Percentiles rank a stretch among this genome's conserved stretches.
These are phyloP conservation scores for Gaertneriomyces sp. DNA, from an alignment of 192 early-diverging fungal genomes.

Conservation along the genomic window DNA sequence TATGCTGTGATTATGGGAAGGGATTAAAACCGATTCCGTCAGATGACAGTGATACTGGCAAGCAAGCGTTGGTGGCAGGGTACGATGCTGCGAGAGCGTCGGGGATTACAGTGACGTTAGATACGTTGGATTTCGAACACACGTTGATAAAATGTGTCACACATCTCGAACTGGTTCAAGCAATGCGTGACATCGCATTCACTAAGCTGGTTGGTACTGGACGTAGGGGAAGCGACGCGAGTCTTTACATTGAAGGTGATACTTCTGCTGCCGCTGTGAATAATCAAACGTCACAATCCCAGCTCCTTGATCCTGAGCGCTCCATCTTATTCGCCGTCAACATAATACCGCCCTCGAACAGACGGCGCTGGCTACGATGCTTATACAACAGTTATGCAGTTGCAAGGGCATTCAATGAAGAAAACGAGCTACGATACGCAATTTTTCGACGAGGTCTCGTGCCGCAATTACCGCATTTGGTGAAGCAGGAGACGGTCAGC, in stretches of 20 bases:
- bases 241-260: not conserved
- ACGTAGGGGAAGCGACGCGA: constrained; percentile 13
- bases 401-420: constrained; percentile 76
- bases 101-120: constrained; percentile 35
- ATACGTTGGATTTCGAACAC: constrained; percentile 51
- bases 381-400: constrained; percentile 67
- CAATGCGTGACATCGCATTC: constrained; percentile 39
- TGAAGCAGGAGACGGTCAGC: constrained; percentile 81
- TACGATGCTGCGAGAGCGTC: constrained; percentile 28
- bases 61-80: constrained; percentile 26
- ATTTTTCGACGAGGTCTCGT: constrained; percentile 80
- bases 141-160: constrained; percentile 53
- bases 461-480: constrained; percentile 83
- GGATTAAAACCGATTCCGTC: not conserved
- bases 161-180: constrained; percentile 49
- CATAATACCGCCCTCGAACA: constrained; percentile 29
- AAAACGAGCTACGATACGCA: constrained; percentile 72
- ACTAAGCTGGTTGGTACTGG: constrained; percentile 12
- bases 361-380: constrained; percentile 36
- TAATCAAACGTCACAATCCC: not conserved
- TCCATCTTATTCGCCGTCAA: constrained; percentile 24
- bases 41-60: constrained; percentile 4
- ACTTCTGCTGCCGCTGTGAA: not conserved
- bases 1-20: constrained; percentile 41
- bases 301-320: not conserved